These are phyloP conservation scores for Fusarium solani-melongenae DNA, from an alignment of 2,329 filamentous ascomycete species.

Conservation along the genomic window DNA sequence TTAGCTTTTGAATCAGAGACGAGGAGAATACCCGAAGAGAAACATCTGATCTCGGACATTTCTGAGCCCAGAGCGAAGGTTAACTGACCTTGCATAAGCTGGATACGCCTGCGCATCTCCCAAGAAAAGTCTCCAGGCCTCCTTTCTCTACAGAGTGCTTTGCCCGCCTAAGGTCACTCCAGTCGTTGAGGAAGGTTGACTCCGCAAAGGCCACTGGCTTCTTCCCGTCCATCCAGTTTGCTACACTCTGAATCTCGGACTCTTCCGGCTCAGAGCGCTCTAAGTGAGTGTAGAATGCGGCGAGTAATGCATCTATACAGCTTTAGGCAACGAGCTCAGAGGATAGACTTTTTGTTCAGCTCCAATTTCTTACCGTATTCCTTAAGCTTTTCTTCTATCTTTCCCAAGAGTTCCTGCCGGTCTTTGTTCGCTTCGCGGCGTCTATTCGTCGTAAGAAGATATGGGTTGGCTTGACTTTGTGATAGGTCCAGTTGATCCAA, in stretches of 20 bases:
- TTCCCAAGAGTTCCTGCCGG: background rate
- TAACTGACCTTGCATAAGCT: background rate
- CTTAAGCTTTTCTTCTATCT: background rate
- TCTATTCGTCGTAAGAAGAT: background rate
- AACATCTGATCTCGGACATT: no score
- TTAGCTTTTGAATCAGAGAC: no score
- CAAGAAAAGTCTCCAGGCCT: background rate
- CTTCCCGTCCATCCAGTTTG: background rate
- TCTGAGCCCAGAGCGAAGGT: no score
- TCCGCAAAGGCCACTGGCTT: background rate
- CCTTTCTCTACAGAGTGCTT: background rate
- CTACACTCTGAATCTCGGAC: background rate
- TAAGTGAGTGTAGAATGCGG: background rate
- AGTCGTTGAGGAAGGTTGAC: background rate
- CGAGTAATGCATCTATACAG: background rate
- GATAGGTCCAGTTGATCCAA: background rate
- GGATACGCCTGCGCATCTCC: background rate
- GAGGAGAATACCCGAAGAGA: no score
- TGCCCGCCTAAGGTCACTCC: background rate
- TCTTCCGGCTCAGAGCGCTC: background rate
- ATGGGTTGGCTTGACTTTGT: background rate
- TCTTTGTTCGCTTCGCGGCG: background rate
- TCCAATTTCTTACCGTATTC: background rate
- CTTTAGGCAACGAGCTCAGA: background rate
- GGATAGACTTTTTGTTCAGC: no score